phyloP scores from a whole-genome alignment of 2,329 filamentous ascomycete species.

The Thelonectria olida region DNA sequence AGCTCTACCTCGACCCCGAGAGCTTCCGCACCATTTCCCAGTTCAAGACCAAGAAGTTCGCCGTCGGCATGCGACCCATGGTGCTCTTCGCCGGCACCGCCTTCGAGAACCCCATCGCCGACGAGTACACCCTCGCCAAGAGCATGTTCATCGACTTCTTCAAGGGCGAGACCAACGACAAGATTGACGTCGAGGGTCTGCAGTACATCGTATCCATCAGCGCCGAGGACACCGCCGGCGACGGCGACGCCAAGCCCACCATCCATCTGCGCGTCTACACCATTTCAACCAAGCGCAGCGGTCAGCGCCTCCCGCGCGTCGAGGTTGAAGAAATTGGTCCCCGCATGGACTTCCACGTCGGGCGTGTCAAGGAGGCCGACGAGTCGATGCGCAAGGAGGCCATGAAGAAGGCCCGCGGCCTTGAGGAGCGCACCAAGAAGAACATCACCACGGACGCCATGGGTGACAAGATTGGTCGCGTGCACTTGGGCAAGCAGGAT shows the following conservation, averaged over 20 bases:
- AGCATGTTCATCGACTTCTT: constrained; percentile 91
- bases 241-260: constrained; percentile 59
- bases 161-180: constrained; percentile 76
- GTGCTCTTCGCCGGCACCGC: constrained; percentile 88
- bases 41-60: constrained; percentile 80
- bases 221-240: constrained; percentile 69
- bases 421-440: constrained; percentile 88
- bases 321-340: constrained; percentile 97
- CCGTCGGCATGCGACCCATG: constrained; percentile 87
- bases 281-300: constrained; percentile 85
- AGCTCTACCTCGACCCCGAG: constrained; percentile 82
- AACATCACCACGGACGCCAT: constrained; percentile 91
- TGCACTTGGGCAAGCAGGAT: constrained; percentile 92
- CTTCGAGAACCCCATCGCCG: constrained; percentile 83
- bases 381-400: constrained; percentile 86
- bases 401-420: constrained; percentile 82
- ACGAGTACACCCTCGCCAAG: constrained; percentile 87
- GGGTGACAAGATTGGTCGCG: constrained; percentile 94
- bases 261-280: constrained; percentile 83
- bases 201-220: constrained; percentile 88
- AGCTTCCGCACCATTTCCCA: constrained; percentile 75
- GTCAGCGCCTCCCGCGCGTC: constrained; percentile 86
- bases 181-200: constrained; percentile 93
- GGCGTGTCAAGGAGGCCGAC: constrained; percentile 82
- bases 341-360: constrained; percentile 89